phyloP scores from a whole-genome alignment of 1,284 basidiomycete genomes.

The Pulchroboletus neoregius region DNA sequence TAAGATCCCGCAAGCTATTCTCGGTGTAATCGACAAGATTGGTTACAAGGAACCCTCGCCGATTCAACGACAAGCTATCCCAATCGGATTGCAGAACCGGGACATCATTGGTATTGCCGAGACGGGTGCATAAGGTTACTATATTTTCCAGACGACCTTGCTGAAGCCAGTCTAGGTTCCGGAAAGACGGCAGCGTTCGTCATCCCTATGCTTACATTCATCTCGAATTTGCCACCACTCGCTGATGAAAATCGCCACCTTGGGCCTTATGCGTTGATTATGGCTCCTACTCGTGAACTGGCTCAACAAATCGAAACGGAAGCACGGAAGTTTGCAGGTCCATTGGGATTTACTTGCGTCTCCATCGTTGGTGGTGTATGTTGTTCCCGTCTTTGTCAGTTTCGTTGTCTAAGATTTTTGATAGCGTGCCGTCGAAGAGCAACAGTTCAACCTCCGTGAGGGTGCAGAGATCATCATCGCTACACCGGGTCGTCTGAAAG shows the following conservation, averaged over 20 bases:
- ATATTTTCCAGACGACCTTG: background rate
- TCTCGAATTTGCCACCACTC: constrained; percentile 79
- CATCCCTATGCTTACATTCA: constrained; percentile 96
- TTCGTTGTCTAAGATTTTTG: constrained; percentile 11
- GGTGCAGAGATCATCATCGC: constrained; percentile 99
- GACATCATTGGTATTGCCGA: constrained; percentile 99
- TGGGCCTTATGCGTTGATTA: constrained; percentile 90
- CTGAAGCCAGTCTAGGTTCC: constrained; percentile 61
- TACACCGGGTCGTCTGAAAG: constrained; percentile 95
- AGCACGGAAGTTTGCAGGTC: constrained; percentile 84
- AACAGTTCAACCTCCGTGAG: constrained; percentile 92
- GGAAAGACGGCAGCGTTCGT: constrained; percentile 99
- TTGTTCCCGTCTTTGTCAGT: constrained; percentile 19
- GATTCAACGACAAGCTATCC: constrained; percentile 97
- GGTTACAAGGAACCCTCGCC: constrained; percentile 97
- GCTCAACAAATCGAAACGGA: constrained; percentile 97
- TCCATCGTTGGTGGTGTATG: constrained; percentile 95
- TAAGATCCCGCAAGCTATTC: constrained; percentile 71
- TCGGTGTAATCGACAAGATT: constrained; percentile 83
- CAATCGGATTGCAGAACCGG: constrained; percentile 92
- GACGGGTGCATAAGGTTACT: constrained; percentile 58
- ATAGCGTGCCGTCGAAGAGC: constrained; percentile 88
- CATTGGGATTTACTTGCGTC: constrained; percentile 88
- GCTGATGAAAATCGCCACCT: constrained; percentile 89
- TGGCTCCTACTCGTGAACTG: constrained; percentile 95